Evolutionary conservation across 768 basidiomycete species (phyloP).

Genomic region (Leccinum incarnatum): DNA sequence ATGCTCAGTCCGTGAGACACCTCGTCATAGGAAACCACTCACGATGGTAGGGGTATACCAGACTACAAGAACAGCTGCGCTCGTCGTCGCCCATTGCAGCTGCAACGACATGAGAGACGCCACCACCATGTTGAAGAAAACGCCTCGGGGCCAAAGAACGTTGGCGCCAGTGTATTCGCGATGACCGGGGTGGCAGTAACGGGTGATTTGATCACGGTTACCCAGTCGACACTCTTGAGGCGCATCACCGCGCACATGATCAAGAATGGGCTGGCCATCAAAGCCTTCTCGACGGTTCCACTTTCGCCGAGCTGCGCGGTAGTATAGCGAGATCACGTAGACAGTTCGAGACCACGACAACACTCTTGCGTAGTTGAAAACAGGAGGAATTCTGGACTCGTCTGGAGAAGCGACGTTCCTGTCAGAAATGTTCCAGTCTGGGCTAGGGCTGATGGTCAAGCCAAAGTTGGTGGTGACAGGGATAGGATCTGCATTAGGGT

Average conservation of each 20-base stretch:
- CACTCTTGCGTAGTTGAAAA: slow-evolving; percentile 26
- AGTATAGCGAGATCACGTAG: slow-evolving; percentile 16
- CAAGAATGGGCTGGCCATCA: background rate
- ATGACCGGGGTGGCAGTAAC: slow-evolving; percentile 18
- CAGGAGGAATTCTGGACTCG: slow-evolving; percentile 22
- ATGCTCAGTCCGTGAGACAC: background rate
- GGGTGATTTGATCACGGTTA: slow-evolving; percentile 12
- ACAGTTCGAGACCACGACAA: slow-evolving; percentile 20
- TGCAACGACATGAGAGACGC: slow-evolving; percentile 31
- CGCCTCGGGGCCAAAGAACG: slow-evolving; percentile 22
- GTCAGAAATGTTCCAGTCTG: background rate
- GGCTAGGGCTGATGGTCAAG: slow-evolving; percentile 14
- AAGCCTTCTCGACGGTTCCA: slow-evolving; percentile 3
- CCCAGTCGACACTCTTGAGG: slow-evolving; percentile 19
- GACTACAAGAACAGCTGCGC: slow-evolving; percentile 27
- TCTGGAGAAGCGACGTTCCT: slow-evolving; percentile 18
- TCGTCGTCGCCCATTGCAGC: slow-evolving; percentile 34
- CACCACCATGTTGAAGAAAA: slow-evolving; percentile 26
- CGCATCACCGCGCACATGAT: background rate
- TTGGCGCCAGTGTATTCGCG: background rate
- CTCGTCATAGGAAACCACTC: background rate
- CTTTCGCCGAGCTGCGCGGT: slow-evolving; percentile 16
- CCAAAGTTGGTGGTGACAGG: slow-evolving; percentile 8
- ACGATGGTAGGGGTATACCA: slow-evolving; percentile 33
- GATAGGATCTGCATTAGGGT: background rate